Base-by-base conservation (phyloP, 192 early-diverging fungal species). In the Funneliformis geosporum region DNA sequence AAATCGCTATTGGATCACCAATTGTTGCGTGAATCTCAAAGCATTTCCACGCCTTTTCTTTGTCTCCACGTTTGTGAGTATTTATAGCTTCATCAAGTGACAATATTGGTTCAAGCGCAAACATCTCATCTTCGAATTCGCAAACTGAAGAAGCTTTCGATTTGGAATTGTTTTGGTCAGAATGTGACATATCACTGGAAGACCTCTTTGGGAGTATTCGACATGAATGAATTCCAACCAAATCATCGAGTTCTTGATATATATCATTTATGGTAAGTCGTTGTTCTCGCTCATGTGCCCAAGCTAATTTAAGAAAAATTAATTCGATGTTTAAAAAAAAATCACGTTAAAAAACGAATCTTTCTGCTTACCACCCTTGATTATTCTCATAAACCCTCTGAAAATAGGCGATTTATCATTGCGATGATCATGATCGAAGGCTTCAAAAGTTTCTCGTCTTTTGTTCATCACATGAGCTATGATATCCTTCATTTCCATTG, bases 21-120 rank as follows among this genome's bases (percentile, higher is more conserved):
- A 75, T 11, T 75, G 43, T 59, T 23, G 73, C 73, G 55, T 75
- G 73, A 28, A 23, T 25, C 18, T 47, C 46, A 60, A 75, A 75
- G 27, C 73, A 75, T 75, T 75, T 44, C 73, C 73, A 75, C 12
- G 73, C 73, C 9, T 16, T 60, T n/a, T 47, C 46, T 47, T 18
- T 59, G 2, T 60, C 21, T 60, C 12, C 18, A 55, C 7, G 16
- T 55, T 2, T 39, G 6, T 27, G 65, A 27, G 27, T 23, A 33
- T 9, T 25, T 23, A 75, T 75, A 5, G 50, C 73, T 27, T 75
- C 73, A 0, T 75, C 73, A 50, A 75, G 73, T 8, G 73, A 60
- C 42, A 39, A 18, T 33, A 50, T 75, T 11, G 59, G 42, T 21
- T 25, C 27, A 28, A 70, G 8, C n/a, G 27, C n/a, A 21, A 16